Evolutionary conservation across 352 stramenopile genomes (phyloP).

Genomic region (Pythium monospermum): DNA sequence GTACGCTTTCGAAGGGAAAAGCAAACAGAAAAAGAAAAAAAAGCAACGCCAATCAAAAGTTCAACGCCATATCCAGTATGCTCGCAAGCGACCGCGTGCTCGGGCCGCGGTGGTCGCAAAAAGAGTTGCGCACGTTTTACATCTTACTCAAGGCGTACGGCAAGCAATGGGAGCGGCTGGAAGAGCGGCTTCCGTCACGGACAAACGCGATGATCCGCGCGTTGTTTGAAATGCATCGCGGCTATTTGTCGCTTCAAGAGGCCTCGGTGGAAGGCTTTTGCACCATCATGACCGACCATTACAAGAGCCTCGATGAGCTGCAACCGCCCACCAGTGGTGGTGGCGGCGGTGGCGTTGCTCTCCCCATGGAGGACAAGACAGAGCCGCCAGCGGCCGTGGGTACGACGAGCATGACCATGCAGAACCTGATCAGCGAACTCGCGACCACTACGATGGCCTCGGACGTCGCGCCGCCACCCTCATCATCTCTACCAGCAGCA

Average conservation of each 20-base stretch:
- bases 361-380: background rate
- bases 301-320: slow-evolving; percentile 38
- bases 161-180: slow-evolving; percentile 43
- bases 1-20: background rate
- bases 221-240: slow-evolving; percentile 61
- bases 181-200: slow-evolving; percentile 39
- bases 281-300: slow-evolving; percentile 63
- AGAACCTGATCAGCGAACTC: background rate
- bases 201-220: slow-evolving; percentile 56
- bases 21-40: background rate
- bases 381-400: background rate
- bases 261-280: slow-evolving; percentile 69
- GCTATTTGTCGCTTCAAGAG: slow-evolving; percentile 60
- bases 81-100: slow-evolving; percentile 18
- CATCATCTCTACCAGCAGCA: no score
- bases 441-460: no score
- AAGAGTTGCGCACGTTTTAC: slow-evolving; percentile 70
- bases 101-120: slow-evolving; percentile 47
- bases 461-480: no score
- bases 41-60: background rate
- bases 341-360: background rate
- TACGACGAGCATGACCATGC: background rate
- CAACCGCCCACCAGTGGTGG: background rate
- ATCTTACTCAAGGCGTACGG: slow-evolving; percentile 52
- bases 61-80: background rate